These are phyloP conservation scores for Penicillium turbatum DNA, from an alignment of 495 filamentous ascomycete species.

Conservation along the genomic window DNA sequence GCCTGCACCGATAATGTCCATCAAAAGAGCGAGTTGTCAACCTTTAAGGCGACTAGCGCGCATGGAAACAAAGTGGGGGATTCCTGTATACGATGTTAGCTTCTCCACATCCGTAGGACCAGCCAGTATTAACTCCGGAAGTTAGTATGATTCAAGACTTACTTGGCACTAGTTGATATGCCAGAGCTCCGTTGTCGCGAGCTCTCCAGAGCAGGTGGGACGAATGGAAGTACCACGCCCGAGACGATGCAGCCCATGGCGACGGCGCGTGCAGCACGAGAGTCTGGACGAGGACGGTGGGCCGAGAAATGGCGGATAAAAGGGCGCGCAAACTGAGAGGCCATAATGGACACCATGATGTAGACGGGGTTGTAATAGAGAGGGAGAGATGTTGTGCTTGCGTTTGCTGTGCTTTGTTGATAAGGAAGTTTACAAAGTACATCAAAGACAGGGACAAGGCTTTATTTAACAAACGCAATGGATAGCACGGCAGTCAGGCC, in stretches of 20 bases:
- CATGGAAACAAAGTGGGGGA: constrained; percentile 47
- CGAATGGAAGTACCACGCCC: constrained; percentile 43
- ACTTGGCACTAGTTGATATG: constrained; percentile 38
- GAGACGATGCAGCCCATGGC: constrained; percentile 39
- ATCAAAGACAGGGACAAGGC: not conserved
- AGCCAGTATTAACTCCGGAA: not conserved
- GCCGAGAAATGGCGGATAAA: constrained; percentile 45
- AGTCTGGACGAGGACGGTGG: constrained; percentile 36
- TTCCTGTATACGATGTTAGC: constrained; percentile 18
- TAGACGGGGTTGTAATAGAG: not conserved
- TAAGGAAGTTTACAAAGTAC: not conserved
- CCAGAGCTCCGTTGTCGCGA: constrained; percentile 36
- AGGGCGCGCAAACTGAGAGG: constrained; percentile 33
- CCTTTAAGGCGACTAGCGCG: constrained; percentile 26
- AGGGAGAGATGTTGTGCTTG: not conserved
- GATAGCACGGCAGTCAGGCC: constrained; percentile 16
- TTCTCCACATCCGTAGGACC: not conserved
- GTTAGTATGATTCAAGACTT: constrained; percentile 7
- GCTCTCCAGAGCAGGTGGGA: constrained; percentile 45
- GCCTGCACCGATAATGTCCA: constrained; percentile 17
- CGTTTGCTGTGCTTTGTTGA: not conserved
- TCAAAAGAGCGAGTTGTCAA: not conserved
- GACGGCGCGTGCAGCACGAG: constrained; percentile 37
- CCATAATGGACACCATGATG: constrained; percentile 19
- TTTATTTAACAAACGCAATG: not conserved